Evolutionary conservation across 805 yeast genomes (phyloP).

Genomic region (Cyberlindnera suaveolens): DNA sequence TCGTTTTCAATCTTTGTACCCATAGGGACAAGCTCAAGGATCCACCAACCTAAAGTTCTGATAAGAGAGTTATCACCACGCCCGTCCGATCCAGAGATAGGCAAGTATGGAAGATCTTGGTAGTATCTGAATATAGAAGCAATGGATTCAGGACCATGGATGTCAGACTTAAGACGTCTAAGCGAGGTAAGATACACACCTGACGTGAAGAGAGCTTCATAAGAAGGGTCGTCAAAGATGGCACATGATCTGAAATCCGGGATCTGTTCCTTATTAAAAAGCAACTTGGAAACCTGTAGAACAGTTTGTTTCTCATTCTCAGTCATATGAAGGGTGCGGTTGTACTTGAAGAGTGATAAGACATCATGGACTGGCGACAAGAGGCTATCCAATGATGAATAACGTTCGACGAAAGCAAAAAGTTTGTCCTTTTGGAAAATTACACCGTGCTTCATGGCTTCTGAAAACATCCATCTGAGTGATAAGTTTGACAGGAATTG

Average conservation of each 20-base stretch:
- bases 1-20: constrained; percentile 43
- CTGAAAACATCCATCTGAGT: constrained; percentile 55
- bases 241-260: constrained; percentile 19
- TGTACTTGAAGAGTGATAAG: constrained; percentile 26
- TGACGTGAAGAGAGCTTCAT: constrained; percentile 11
- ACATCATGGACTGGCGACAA: constrained; percentile 48
- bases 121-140: constrained; percentile 11
- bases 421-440: constrained; percentile 36
- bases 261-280: constrained; percentile 3
- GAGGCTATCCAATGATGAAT: constrained; percentile 35
- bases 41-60: constrained; percentile 48
- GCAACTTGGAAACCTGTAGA: constrained; percentile 7
- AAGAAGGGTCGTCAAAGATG: constrained; percentile 2
- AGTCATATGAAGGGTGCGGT: constrained; percentile 10
- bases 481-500: constrained; percentile 44
- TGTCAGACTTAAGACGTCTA: constrained; percentile 9
- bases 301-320: constrained; percentile 7
- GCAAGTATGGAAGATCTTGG: constrained; percentile 17
- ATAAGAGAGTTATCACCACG: constrained; percentile 29
- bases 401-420: constrained; percentile 32
- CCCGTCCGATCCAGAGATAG: constrained; percentile 30
- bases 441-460: constrained; percentile 47
- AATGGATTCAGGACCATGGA: constrained; percentile 2
- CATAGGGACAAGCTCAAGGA: constrained; percentile 53
- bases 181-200: constrained; percentile 15